Percentiles rank a stretch among this genome's conserved stretches.
Evolutionary conservation across 2,329 filamentous ascomycete species (phyloP).

Genomic region (Fusarium sp.): DNA sequence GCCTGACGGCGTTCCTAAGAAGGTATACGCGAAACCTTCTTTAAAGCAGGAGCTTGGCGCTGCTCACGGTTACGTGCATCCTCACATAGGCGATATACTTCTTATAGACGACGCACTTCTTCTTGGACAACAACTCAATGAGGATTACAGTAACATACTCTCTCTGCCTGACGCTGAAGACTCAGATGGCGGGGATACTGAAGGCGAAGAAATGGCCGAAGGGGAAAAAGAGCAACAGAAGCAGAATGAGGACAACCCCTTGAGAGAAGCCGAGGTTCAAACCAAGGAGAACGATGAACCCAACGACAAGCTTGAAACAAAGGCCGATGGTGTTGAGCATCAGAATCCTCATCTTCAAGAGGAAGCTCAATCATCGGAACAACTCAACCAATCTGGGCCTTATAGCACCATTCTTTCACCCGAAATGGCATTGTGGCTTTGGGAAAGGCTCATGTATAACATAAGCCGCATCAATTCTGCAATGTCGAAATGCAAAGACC

Average conservation of each 20-base stretch:
- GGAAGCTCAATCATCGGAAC: not conserved
- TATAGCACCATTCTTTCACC: not conserved
- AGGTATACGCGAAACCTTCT: too few species aligned
- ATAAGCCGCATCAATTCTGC: not conserved
- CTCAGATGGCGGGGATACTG: not conserved
- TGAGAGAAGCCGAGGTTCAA: not conserved
- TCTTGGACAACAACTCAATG: not conserved
- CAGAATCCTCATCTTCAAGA: not conserved
- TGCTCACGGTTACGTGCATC: not conserved
- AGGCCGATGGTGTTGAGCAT: not conserved
- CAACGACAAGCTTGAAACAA: not conserved
- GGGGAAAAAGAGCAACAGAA: not conserved
- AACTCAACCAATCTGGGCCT: not conserved
- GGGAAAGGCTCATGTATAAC: not conserved
- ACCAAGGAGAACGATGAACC: not conserved
- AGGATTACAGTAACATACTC: not conserved
- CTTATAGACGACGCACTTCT: slow-evolving; percentile 1
- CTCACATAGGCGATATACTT: not conserved
- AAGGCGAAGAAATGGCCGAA: not conserved
- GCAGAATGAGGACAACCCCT: not conserved
- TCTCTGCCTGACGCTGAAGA: not conserved
- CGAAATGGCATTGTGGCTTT: not conserved
- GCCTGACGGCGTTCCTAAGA: not conserved
- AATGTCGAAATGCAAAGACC: not conserved
- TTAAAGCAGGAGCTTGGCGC: not conserved